phyloP scores from a whole-genome alignment of 1,284 basidiomycete species.

The Trichosporon faecale region DNA sequence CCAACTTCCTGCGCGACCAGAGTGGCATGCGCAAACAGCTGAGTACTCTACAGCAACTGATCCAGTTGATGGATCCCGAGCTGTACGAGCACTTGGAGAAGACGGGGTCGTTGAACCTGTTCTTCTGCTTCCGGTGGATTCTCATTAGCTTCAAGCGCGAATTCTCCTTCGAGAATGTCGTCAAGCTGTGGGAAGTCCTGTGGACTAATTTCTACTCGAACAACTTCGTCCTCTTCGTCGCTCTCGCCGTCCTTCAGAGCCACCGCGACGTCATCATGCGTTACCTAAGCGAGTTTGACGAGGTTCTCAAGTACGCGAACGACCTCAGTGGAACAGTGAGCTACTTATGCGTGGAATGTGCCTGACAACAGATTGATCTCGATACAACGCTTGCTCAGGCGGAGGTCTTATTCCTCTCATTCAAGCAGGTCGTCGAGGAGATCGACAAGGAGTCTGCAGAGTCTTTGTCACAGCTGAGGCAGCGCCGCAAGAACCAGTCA shows the following conservation, averaged over 20 bases:
- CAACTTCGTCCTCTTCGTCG: conserved; percentile 88
- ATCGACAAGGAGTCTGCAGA: conserved; percentile 58
- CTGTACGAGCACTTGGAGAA: conserved; percentile 81
- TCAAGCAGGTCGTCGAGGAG: conserved; percentile 66
- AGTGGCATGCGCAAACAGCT: conserved; percentile 96
- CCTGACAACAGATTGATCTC: conserved; percentile 66
- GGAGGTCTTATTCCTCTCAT: conserved; percentile 76
- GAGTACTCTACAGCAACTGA: conserved; percentile 80
- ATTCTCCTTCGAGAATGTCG: conserved; percentile 83
- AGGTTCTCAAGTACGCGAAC: conserved; percentile 86
- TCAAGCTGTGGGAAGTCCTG: conserved; percentile 88
- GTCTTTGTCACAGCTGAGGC: background rate
- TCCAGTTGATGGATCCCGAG: conserved; percentile 90
- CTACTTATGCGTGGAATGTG: background rate
- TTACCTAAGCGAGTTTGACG: conserved; percentile 74
- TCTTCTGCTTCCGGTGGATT: conserved; percentile 91
- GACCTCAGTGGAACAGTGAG: conserved; percentile 77
- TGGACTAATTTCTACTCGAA: conserved; percentile 89
- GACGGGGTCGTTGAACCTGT: conserved; percentile 85
- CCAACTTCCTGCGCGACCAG: conserved; percentile 94
- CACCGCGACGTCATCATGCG: conserved; percentile 90
- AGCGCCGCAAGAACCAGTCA: conserved; percentile 2
- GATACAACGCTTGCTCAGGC: conserved; percentile 87
- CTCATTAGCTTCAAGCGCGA: conserved; percentile 89
- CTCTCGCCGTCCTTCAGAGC: conserved; percentile 86